Evolutionary conservation across 2,329 filamentous ascomycete species (phyloP).

Genomic region (Alternaria solani): DNA sequence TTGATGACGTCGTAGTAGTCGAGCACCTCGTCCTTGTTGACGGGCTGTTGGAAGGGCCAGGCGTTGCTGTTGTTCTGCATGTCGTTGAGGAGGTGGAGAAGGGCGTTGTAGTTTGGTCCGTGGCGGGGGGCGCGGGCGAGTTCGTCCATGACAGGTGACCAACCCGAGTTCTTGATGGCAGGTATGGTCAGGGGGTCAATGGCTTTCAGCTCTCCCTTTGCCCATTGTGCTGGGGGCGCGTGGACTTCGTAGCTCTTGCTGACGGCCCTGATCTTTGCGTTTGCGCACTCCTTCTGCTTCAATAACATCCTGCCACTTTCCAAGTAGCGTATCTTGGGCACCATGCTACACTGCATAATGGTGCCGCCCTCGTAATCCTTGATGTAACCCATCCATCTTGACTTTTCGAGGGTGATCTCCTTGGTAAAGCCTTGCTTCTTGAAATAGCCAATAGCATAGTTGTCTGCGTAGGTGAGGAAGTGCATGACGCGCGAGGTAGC

Average conservation of each 20-base stretch:
- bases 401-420: constrained; percentile 89
- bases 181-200: constrained; percentile 88
- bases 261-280: constrained; percentile 92
- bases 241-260: constrained; percentile 90
- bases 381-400: constrained; percentile 99
- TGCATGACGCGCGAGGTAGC: constrained; percentile 97
- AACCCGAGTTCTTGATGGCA: constrained; percentile 88
- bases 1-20: constrained; percentile 99
- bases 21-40: constrained; percentile 95
- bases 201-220: constrained; percentile 66
- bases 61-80: constrained; percentile 92
- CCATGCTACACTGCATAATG: constrained; percentile 99
- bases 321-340: constrained; percentile 92
- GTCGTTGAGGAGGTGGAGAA: constrained; percentile 91
- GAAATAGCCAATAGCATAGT: constrained; percentile 98
- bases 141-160: constrained; percentile 98
- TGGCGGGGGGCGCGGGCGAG: constrained; percentile 93
- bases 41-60: constrained; percentile 94
- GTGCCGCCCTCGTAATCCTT: constrained; percentile 99
- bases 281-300: constrained; percentile 95
- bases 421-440: constrained; percentile 99
- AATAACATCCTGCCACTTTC: constrained; percentile 92
- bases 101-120: constrained; percentile 93
- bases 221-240: constrained; percentile 84
- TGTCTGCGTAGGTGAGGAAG: constrained; percentile 97